A percentile compares a stretch with the other conserved stretches of the same genome.
phyloP scores from a whole-genome alignment of 1,139 yeast genomes.

The Candida tropicalis region DNA sequence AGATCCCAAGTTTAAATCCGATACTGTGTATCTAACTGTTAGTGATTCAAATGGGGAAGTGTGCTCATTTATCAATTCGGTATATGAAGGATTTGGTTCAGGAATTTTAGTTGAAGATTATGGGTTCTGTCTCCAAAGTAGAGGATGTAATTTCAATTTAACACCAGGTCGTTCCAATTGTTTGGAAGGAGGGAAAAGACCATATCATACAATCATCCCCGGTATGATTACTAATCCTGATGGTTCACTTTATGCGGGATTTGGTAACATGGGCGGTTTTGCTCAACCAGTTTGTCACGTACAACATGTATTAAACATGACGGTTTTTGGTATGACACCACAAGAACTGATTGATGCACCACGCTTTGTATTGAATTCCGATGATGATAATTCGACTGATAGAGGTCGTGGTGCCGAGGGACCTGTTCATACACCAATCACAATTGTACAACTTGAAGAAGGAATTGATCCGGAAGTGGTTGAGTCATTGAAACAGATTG shows the following conservation, averaged over 20 bases:
- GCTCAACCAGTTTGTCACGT: conserved; percentile 89
- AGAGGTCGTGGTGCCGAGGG: conserved; percentile 66
- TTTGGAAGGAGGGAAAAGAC: conserved; percentile 70
- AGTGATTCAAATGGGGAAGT: conserved; percentile 77
- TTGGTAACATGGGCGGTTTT: conserved; percentile 88
- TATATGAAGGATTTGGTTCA: conserved; percentile 72
- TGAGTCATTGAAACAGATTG: conserved; percentile 48
- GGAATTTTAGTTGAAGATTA: conserved; percentile 66
- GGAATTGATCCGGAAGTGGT: conserved; percentile 53
- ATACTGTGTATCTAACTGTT: conserved; percentile 75
- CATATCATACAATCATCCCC: conserved; percentile 85
- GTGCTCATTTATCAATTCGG: conserved; percentile 79
- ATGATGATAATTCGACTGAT: conserved; percentile 48
- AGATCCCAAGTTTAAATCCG: conserved; percentile 64
- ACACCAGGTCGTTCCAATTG: conserved; percentile 59
- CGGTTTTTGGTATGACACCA: conserved; percentile 65
- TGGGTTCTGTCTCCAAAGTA: conserved; percentile 75
- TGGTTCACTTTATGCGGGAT: conserved; percentile 61
- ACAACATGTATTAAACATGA: conserved; percentile 70
- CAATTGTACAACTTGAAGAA: conserved; percentile 67
- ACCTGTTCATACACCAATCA: conserved; percentile 61
- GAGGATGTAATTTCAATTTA: conserved; percentile 77
- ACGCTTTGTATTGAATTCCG: conserved; percentile 62
- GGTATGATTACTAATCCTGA: conserved; percentile 57
- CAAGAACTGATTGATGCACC: conserved; percentile 81